Evolutionary conservation across 2,329 filamentous ascomycete genomes (phyloP).

Genomic region (Apiospora kogelbergensis): DNA sequence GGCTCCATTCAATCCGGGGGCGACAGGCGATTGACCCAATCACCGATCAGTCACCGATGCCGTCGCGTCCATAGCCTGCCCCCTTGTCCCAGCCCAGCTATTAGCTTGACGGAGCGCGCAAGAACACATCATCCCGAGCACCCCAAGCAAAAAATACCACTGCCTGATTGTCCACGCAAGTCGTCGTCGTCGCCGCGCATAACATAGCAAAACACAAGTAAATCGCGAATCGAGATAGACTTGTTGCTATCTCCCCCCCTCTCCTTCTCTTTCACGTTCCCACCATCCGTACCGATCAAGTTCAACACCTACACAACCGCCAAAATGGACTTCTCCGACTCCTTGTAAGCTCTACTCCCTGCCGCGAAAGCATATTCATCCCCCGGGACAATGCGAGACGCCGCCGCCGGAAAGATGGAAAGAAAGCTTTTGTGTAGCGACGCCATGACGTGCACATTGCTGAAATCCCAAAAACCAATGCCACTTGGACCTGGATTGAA

Average conservation of each 20-base stretch:
- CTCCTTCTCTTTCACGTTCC: background rate
- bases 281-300: background rate
- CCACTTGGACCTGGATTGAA: background rate
- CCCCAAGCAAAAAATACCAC: background rate
- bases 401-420: background rate
- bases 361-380: background rate
- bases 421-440: slow-evolving; percentile 10
- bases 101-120: slow-evolving; percentile 7
- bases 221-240: background rate
- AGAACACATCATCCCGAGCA: slow-evolving; percentile 7
- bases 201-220: background rate
- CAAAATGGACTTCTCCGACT: slow-evolving; percentile 87
- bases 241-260: background rate
- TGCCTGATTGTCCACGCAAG: background rate
- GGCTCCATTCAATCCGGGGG: background rate
- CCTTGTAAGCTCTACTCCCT: slow-evolving; percentile 65
- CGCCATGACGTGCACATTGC: slow-evolving; percentile 31
- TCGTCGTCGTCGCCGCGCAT: background rate
- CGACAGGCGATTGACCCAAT: background rate
- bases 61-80: background rate
- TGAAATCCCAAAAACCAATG: background rate
- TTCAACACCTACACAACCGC: slow-evolving; percentile 6
- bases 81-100: background rate
- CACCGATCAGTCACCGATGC: too few relatives aligned
- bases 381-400: background rate